A percentile compares a stretch with the other conserved stretches of the same genome.
Conservation (phyloP, 495 filamentous ascomycete genomes). For the Xylaria grammica region DNA sequence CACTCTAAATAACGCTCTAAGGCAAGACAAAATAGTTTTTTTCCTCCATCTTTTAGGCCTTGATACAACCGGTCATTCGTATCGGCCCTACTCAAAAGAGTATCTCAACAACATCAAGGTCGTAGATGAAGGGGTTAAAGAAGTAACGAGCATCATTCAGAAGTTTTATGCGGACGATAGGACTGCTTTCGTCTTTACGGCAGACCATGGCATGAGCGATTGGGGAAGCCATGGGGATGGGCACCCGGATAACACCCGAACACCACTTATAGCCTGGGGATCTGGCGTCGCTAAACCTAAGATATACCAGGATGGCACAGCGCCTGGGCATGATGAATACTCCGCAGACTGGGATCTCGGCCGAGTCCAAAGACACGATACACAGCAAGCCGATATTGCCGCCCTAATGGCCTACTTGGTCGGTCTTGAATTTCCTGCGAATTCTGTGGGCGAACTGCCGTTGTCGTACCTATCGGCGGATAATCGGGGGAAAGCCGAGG, state of each 20-base stretch:
- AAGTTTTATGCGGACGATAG: conserved; percentile 91
- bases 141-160: conserved; percentile 80
- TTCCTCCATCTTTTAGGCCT: conserved; percentile 96
- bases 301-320: conserved; percentile 54
- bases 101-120: conserved; percentile 95
- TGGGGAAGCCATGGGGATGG: conserved; percentile 98
- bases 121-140: conserved; percentile 85
- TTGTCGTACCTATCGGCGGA: conserved; percentile 77
- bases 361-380: conserved; percentile 83
- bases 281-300: conserved; percentile 85
- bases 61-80: conserved; percentile 88
- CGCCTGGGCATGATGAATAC: conserved; percentile 89
- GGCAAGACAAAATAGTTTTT: conserved; percentile 88
- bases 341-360: conserved; percentile 88
- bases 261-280: conserved; percentile 92
- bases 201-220: conserved; percentile 99
- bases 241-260: conserved; percentile 96
- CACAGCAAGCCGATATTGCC: conserved; percentile 92
- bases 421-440: conserved; percentile 89
- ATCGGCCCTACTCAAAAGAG: conserved; percentile 92
- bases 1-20: conserved; percentile 74
- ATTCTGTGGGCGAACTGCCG: conserved; percentile 94
- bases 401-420: conserved; percentile 96
- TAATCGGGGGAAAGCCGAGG: conserved; percentile 78
- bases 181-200: conserved; percentile 96